These are phyloP conservation scores for Xylariaceae sp. DNA, from an alignment of 2,329 filamentous ascomycete species.

Conservation along the genomic window DNA sequence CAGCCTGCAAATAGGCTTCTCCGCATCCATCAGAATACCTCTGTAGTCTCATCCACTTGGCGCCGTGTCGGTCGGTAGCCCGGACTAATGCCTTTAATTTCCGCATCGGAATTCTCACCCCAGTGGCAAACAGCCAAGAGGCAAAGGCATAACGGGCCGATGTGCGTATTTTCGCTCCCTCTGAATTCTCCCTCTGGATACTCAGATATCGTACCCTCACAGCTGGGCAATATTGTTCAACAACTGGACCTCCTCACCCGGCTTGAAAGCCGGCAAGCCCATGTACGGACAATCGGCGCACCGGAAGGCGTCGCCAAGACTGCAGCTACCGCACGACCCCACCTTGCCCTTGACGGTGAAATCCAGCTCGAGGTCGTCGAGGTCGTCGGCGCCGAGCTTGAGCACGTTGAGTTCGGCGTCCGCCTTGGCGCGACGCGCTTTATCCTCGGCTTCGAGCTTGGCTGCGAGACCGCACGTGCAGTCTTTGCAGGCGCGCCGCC, in stretches of 20 bases:
- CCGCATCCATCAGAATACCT: no score
- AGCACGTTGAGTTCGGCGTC: constrained; percentile 59
- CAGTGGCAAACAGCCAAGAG: no score
- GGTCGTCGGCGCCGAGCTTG: constrained; percentile 69
- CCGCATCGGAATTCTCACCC: no score
- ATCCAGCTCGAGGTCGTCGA: constrained; percentile 70
- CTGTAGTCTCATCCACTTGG: no score
- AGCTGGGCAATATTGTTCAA: constrained; percentile 83
- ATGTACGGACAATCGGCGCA: constrained; percentile 53
- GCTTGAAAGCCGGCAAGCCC: constrained; percentile 82
- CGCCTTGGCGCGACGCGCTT: constrained; percentile 57
- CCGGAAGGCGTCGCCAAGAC: constrained; percentile 83
- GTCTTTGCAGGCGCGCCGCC: constrained; percentile 93
- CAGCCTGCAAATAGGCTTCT: no score
- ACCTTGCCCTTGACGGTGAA: constrained; percentile 98
- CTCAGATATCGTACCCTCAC: constrained; percentile 35
- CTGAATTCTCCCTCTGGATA: no score
- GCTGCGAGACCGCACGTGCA: constrained; percentile 92
- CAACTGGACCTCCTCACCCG: constrained; percentile 86
- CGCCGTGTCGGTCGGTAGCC: no score
- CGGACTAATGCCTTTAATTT: no score
- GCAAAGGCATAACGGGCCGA: no score
- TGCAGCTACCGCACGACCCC: constrained; percentile 85
- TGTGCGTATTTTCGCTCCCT: no score
- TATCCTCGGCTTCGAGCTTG: constrained; percentile 80